phyloP scores from a whole-genome alignment of 495 filamentous ascomycete species.

The Bombardia bombarda region DNA sequence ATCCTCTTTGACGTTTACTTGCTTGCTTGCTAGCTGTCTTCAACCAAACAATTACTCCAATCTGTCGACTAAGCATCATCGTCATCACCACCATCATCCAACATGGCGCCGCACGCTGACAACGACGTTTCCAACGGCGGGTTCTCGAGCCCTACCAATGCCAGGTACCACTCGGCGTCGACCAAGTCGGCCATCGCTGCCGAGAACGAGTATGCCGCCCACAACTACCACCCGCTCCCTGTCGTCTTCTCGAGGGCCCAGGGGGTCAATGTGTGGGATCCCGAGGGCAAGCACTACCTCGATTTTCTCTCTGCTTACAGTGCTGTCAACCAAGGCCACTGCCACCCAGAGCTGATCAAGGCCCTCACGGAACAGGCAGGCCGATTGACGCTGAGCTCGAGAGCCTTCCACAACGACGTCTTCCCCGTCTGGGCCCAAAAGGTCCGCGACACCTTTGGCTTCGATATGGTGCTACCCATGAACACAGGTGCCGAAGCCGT shows the following conservation, averaged over 20 bases:
- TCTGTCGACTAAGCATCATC: neutral
- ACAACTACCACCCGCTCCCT: constrained; percentile 98
- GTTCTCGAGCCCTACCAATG: constrained; percentile 23
- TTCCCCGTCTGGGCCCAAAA: constrained; percentile 95
- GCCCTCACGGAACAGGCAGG: constrained; percentile 86
- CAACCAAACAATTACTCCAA: neutral
- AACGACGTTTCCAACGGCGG: constrained; percentile 24
- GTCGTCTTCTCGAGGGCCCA: constrained; percentile 79
- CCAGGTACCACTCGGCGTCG: constrained; percentile 69
- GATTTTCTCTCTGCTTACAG: constrained; percentile 98
- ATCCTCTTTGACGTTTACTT: too few relatives aligned
- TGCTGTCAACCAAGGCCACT: constrained; percentile 98
- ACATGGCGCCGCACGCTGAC: constrained; percentile 56
- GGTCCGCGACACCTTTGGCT: constrained; percentile 78
- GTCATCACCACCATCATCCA: too few relatives aligned
- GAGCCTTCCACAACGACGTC: constrained; percentile 98
- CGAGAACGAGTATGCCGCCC: constrained; percentile 81
- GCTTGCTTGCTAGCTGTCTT: neutral
- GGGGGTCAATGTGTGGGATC: constrained; percentile 91
- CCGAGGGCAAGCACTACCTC: constrained; percentile 92
- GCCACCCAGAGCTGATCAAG: constrained; percentile 89
- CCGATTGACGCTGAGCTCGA: constrained; percentile 84
- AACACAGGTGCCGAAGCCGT: constrained; percentile 99
- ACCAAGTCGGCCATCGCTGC: constrained; percentile 70
- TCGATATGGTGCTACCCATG: constrained; percentile 99